Evolutionary conservation across 306 rosid species (phyloP), one percentile per base, ranked within the genome.

Genomic region (Trifolium fragiferum): DNA sequence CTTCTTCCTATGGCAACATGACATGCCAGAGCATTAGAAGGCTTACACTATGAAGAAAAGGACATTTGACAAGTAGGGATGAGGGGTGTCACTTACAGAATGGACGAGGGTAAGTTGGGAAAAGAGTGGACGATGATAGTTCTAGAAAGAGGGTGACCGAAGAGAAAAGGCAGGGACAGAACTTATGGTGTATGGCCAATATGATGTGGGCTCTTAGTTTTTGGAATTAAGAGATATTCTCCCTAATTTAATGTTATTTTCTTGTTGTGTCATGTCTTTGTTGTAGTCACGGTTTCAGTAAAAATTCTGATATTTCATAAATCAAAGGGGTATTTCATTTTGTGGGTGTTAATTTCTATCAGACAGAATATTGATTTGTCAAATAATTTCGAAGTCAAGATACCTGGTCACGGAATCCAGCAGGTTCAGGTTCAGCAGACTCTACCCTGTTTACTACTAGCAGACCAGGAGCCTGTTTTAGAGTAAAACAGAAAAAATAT

Each of bases 341-440:
- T 60, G 43, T 32, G 21, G 13, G 41, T 32, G 43, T 60, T 32
- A 15, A 27, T 14, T 30, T 58, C 64, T 15, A 32, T 60, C 21
- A 32, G 43, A 73, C 51, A 62, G 32, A 41, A 43, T 68, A 41
- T 18, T 63, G 83, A 63, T 25, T 60, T 43, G 33, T 46, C 57
- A 11, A 72, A 37, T 13, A 61, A 68, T 63, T 55, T 79, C 19
- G 16, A 66, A 8, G 77, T 27, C 74, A 66, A 37, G 25, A 68
- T 87, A 92, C 99, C 99, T 92, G 93, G 72, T 95, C 96, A 15
- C 89, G 92, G 71, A 95, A 95, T 71, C 96, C 97, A 89, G 87
- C 85, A 50, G 98, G 90, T 85, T 95, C 99, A 46, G 96, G 89
- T 76, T 90, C 98, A 5, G 76, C 60, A 69, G 90, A 78, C 76